Conservation (phyloP, 2,329 filamentous ascomycete genomes). For the Penicillium griseofulvum region DNA sequence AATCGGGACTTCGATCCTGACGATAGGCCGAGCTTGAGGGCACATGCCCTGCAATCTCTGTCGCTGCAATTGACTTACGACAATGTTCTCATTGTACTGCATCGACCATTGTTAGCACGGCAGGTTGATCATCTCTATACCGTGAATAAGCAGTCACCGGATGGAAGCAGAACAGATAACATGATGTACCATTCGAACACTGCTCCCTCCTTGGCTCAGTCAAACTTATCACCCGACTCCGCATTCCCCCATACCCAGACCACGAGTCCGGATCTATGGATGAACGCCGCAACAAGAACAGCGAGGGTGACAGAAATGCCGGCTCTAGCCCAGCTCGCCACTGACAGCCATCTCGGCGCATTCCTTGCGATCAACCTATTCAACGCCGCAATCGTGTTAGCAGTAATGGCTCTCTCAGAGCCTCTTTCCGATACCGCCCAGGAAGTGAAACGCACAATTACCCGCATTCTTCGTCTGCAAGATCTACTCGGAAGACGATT, state of each 20-base stretch:
- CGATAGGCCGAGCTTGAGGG: slow-evolving; percentile 9
- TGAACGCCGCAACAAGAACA: slow-evolving; percentile 41
- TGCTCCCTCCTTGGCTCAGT: neutral
- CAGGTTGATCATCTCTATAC: slow-evolving; percentile 33
- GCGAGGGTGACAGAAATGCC: slow-evolving; percentile 36
- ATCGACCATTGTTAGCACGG: slow-evolving; percentile 43
- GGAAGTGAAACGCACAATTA: slow-evolving; percentile 44
- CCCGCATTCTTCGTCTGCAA: slow-evolving; percentile 44
- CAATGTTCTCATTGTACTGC: slow-evolving; percentile 44
- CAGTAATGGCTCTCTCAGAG: slow-evolving; percentile 44
- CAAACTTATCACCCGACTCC: slow-evolving; percentile 1
- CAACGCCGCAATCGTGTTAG: slow-evolving; percentile 46
- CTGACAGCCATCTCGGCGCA: slow-evolving; percentile 45
- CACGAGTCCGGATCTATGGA: slow-evolving; percentile 22
- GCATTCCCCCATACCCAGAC: neutral
- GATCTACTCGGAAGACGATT: slow-evolving; percentile 36
- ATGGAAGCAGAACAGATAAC: neutral
- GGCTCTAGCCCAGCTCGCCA: slow-evolving; percentile 37
- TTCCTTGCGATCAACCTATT: slow-evolving; percentile 49
- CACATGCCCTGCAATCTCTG: slow-evolving; percentile 38
- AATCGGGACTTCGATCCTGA: slow-evolving; percentile 15
- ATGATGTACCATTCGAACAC: neutral
- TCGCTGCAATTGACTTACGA: slow-evolving; percentile 47
- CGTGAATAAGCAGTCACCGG: neutral
- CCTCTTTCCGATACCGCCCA: slow-evolving; percentile 45